Evolutionary conservation across 352 stramenopile genomes (phyloP), one percentile per base, ranked within the genome.

Genomic region (Globisporangium cystogenes): DNA sequence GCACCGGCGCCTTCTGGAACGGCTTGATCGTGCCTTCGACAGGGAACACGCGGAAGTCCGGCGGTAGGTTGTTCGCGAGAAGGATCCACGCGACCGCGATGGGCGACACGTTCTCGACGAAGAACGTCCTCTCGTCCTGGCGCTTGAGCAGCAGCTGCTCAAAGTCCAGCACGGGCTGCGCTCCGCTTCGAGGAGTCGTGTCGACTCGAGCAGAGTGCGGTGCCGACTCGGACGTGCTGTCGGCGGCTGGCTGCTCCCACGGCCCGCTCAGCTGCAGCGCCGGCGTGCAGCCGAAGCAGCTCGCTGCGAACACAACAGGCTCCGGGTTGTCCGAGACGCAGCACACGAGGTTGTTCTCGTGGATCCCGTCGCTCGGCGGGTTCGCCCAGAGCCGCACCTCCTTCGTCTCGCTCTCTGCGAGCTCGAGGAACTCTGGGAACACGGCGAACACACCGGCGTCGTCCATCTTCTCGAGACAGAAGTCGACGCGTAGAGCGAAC

Each of bases 321-420:
- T 93, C 78, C 1, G 94, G 93, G 51, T 98, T 98, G 68, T 98
- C 86, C 33, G 70, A 63, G 29, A 98, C 74, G 42, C 83, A 96
- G 36, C 83, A 92, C n/a, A 98, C 73, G 3, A 98, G 67, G 18
- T 71, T 56, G 55, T 93, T 93, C 37, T 90, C 68, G 20, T 89
- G 72, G 7, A 84, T 47, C 0, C 77, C 80, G 26, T 85, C 70
- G 5, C 62, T 52, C 7, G 60, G 56, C 6, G 94, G 93, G 48
- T 95, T 92, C 0, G 93, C 89, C 88, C 90, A 98, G n/a, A 98
- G 70, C 48, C 69, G 65, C 12, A 98, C 64, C 59, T 98, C 91
- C 39, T 69, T 77, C 3, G 94, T 98, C 45, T 98, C 94, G 1
- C 87, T 89, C 49, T 96, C 77, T 21, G 66, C 67, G 0, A 98